These are phyloP conservation scores for Metschnikowia lachancei DNA, from an alignment of 805 yeast genomes.

Conservation along the genomic window DNA sequence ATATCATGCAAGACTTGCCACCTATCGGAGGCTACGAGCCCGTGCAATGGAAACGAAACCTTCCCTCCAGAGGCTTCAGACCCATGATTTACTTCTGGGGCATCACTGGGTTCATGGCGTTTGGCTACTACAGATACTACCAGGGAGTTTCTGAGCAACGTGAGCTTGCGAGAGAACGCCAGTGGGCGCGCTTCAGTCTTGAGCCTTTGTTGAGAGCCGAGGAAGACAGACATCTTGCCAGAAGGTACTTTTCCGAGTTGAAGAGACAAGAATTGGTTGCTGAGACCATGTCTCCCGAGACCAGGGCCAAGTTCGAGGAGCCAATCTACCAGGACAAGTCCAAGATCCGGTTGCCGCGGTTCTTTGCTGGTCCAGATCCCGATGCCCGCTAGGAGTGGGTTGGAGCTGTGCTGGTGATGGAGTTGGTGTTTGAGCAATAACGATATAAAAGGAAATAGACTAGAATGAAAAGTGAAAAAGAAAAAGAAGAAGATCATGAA, in stretches of 20 bases:
- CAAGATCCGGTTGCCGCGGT: slow-evolving; percentile 43
- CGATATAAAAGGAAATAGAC: no score
- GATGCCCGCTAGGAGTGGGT: slow-evolving; percentile 22
- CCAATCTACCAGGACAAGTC: slow-evolving; percentile 44
- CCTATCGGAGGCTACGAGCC: slow-evolving; percentile 84
- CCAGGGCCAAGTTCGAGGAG: slow-evolving; percentile 40
- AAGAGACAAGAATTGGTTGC: slow-evolving; percentile 59
- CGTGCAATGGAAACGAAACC: slow-evolving; percentile 83
- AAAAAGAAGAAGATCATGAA: no score
- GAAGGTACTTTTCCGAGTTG: slow-evolving; percentile 64
- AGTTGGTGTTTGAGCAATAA: no score
- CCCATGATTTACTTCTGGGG: slow-evolving; percentile 70
- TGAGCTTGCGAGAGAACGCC: slow-evolving; percentile 71
- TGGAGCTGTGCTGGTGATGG: no score
- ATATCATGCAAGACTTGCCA: slow-evolving; percentile 71
- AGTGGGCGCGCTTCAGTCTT: slow-evolving; percentile 72
- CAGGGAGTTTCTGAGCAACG: slow-evolving; percentile 71
- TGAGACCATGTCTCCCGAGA: slow-evolving; percentile 41
- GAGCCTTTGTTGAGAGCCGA: slow-evolving; percentile 78
- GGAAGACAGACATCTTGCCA: slow-evolving; percentile 71
- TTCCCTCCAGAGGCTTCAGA: slow-evolving; percentile 82
- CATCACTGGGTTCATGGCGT: slow-evolving; percentile 59
- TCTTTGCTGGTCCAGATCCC: slow-evolving; percentile 40
- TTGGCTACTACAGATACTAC: slow-evolving; percentile 67
- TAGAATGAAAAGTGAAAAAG: no score